These are phyloP conservation scores for Sarocladiaceae sp. DNA, from an alignment of 2,329 filamentous ascomycete species.

Conservation along the genomic window DNA sequence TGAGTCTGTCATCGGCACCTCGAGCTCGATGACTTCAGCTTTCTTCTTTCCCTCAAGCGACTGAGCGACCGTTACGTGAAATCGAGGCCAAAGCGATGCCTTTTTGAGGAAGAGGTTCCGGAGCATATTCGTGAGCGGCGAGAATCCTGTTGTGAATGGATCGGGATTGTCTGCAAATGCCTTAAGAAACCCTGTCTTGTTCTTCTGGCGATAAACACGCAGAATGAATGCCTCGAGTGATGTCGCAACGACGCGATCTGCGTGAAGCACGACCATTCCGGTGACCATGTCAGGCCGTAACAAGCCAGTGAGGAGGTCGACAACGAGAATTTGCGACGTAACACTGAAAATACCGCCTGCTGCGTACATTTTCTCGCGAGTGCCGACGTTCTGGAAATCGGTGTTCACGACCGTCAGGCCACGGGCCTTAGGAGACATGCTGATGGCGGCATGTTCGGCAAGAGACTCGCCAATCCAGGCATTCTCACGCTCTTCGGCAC, in stretches of 20 bases:
- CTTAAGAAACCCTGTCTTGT: constrained; percentile 90
- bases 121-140: constrained; percentile 85
- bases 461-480: constrained; percentile 94
- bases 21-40: constrained; percentile 94
- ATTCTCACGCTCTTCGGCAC: constrained; percentile 86
- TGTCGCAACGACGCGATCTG: constrained; percentile 80
- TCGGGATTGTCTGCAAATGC: constrained; percentile 94
- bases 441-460: constrained; percentile 92
- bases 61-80: constrained; percentile 85
- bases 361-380: constrained; percentile 87
- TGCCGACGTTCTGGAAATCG: constrained; percentile 81
- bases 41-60: constrained; percentile 89
- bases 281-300: constrained; percentile 82
- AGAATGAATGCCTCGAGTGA: constrained; percentile 94
- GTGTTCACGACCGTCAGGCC: constrained; percentile 92
- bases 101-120: constrained; percentile 84
- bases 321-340: constrained; percentile 90
- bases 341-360: constrained; percentile 91
- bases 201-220: constrained; percentile 89
- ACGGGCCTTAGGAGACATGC: constrained; percentile 73
- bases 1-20: constrained; percentile 90
- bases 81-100: constrained; percentile 86
- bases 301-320: constrained; percentile 83
- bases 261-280: constrained; percentile 81
- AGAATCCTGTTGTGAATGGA: constrained; percentile 82